A percentile compares a stretch with the other conserved stretches of the same genome.
These are phyloP conservation scores for Colletotrichum caudatum DNA, from an alignment of 2,329 filamentous ascomycete species.

Conservation along the genomic window DNA sequence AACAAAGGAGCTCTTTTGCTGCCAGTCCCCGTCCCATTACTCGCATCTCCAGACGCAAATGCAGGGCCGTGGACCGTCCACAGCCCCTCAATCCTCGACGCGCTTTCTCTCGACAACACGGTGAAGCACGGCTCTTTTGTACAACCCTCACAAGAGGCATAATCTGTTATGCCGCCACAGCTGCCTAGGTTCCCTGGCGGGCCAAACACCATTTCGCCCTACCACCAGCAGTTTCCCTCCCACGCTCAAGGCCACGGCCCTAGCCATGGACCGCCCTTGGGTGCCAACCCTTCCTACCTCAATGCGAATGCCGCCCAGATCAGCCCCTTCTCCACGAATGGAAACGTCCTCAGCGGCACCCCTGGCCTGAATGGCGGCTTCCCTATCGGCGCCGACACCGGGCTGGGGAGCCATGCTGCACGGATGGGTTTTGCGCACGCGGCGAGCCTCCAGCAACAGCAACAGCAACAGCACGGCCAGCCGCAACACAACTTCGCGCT, in stretches of 20 bases:
- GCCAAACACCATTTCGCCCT: conserved; percentile 57
- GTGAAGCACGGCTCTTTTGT: conserved; percentile 10
- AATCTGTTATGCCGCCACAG: conserved; percentile 56
- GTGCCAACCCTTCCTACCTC: conserved; percentile 77
- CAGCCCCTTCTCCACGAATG: conserved; percentile 74
- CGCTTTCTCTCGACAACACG: conserved; percentile 17
- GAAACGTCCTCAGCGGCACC: conserved; percentile 68
- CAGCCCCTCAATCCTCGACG: conserved; percentile 27
- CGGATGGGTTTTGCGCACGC: conserved; percentile 88
- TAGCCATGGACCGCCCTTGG: conserved; percentile 65
- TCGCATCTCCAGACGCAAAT: conserved; percentile 36
- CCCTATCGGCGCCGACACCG: conserved; percentile 72
- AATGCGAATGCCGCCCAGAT: conserved; percentile 75
- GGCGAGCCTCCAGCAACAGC: conserved; percentile 67
- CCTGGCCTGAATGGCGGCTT: conserved; percentile 68
- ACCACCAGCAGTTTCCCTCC: conserved; percentile 64
- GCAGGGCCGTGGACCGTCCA: conserved; percentile 40
- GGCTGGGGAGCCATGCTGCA: conserved; percentile 87
- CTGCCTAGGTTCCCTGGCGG: conserved; percentile 61
- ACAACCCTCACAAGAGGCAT: conserved; percentile 29
- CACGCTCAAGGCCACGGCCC: conserved; percentile 63
- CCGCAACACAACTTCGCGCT: conserved; percentile 45
- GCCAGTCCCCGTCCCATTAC: conserved; percentile 22
- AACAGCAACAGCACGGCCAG: conserved; percentile 69
- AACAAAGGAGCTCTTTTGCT: conserved; percentile 36